Evolutionary conservation across 2,329 filamentous ascomycete species (phyloP).

Genomic region (Colletotrichum sp.): DNA sequence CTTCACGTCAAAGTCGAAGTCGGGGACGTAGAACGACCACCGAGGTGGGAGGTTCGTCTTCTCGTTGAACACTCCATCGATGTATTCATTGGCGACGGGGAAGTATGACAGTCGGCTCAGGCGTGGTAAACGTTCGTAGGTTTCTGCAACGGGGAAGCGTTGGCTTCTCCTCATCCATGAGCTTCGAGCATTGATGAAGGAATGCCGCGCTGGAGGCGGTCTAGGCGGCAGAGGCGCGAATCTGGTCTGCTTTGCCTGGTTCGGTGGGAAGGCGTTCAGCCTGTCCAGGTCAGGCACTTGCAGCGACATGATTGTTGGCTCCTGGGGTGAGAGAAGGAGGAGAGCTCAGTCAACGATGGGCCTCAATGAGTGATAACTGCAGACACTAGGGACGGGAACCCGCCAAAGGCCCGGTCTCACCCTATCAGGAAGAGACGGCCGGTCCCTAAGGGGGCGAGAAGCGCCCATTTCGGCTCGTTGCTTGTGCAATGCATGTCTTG

Average conservation of each 20-base stretch:
- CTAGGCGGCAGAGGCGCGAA: conserved; percentile 14
- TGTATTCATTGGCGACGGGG: conserved; percentile 22
- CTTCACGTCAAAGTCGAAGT: conserved; percentile 23
- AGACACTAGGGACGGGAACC: not conserved
- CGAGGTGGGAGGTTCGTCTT: conserved; percentile 21
- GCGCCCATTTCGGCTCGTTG: conserved; percentile 3
- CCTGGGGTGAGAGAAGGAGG: not conserved
- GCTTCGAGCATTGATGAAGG: conserved; percentile 4
- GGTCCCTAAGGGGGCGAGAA: not conserved
- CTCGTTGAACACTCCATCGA: conserved; percentile 21
- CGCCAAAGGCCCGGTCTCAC: not conserved
- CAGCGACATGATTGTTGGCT: conserved; percentile 10
- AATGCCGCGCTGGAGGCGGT: not conserved
- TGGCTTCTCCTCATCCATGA: conserved; percentile 20
- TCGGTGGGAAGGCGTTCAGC: not conserved
- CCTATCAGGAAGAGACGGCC: conserved; percentile 1
- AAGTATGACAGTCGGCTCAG: conserved; percentile 18
- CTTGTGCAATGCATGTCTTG: conserved; percentile 7
- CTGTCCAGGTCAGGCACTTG: conserved; percentile 14
- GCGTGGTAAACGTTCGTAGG: conserved; percentile 2
- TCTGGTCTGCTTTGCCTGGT: conserved; percentile 16
- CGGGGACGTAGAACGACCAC: conserved; percentile 24
- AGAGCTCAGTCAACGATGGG: conserved; percentile 3
- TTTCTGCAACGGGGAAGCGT: not conserved
- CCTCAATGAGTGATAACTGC: conserved; percentile 15